Evolutionary conservation across 2,329 filamentous ascomycete species (phyloP).

Genomic region (Fusarium tjaetaba): DNA sequence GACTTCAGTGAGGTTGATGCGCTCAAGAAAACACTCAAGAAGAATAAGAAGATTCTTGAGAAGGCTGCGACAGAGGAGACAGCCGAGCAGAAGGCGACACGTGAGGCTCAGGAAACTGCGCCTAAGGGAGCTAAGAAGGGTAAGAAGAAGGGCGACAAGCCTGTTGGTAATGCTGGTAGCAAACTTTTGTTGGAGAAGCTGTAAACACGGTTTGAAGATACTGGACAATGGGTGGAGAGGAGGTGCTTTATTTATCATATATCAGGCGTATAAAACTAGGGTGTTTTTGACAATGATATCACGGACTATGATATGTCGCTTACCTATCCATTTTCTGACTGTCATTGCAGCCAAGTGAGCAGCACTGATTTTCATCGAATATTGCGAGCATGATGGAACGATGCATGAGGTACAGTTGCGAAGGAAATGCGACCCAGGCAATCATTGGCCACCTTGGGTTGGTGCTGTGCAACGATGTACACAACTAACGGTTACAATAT

Average conservation of each 20-base stretch:
- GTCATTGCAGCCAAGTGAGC: not conserved
- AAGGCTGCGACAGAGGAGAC: constrained; percentile 71
- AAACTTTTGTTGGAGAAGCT: constrained; percentile 70
- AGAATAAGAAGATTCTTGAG: constrained; percentile 76
- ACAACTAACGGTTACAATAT: constrained; percentile 4
- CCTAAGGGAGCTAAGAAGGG: constrained; percentile 55
- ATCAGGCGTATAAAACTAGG: constrained; percentile 40
- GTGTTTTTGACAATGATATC: constrained; percentile 39
- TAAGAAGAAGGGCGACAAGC: constrained; percentile 56
- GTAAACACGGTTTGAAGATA: constrained; percentile 30
- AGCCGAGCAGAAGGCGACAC: constrained; percentile 61
- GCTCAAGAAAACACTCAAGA: constrained; percentile 75
- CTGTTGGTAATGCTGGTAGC: constrained; percentile 70
- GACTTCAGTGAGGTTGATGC: constrained; percentile 74
- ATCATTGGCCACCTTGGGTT: not conserved
- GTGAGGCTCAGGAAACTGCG: constrained; percentile 58
- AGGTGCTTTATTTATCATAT: constrained; percentile 28
- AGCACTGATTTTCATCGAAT: not conserved
- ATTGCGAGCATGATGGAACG: not conserved
- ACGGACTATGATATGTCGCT: constrained; percentile 31
- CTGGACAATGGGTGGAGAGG: constrained; percentile 10
- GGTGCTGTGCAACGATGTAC: not conserved
- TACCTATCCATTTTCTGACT: not conserved
- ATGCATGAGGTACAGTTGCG: not conserved
- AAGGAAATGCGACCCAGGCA: not conserved